Evolutionary conservation across 768 basidiomycete genomes (phyloP).

Genomic region (Suillus bovinus): DNA sequence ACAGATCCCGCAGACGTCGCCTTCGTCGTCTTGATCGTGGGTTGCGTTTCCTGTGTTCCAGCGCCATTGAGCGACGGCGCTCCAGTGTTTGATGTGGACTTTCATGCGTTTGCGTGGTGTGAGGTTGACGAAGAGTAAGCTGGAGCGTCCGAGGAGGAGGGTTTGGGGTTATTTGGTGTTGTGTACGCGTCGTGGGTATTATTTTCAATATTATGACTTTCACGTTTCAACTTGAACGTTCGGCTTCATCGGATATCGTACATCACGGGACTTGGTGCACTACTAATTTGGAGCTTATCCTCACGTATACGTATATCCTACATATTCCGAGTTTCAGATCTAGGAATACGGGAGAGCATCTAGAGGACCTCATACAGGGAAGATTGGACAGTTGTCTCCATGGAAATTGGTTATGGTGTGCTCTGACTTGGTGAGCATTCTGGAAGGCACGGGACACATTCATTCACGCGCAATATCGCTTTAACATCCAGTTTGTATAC

Average conservation of each 20-base stretch:
- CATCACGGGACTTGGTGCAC: no score
- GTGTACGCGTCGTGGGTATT: constrained; percentile 2
- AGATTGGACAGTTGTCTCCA: background rate
- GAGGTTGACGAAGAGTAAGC: background rate
- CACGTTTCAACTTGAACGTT: background rate
- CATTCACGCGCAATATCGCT: background rate
- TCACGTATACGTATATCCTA: background rate
- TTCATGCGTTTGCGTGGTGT: constrained; percentile 47
- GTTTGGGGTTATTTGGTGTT: background rate
- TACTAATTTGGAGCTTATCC: no score
- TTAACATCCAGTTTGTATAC: background rate
- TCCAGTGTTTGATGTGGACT: constrained; percentile 81
- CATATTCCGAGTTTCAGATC: background rate
- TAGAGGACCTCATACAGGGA: background rate
- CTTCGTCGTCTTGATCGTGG: constrained; percentile 45
- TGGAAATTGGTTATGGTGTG: background rate
- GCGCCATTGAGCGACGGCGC: constrained; percentile 87
- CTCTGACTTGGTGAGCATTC: background rate
- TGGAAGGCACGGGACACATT: background rate
- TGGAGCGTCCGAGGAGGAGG: background rate
- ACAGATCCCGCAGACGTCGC: constrained; percentile 84
- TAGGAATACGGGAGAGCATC: background rate
- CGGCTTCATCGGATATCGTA: no score
- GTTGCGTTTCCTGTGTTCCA: constrained; percentile 58
- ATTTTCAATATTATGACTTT: no score